Percentiles rank a stretch among this genome's conserved stretches.
These are phyloP conservation scores for Inga laurina DNA, from an alignment of 306 rosid species.

Conservation along the genomic window DNA sequence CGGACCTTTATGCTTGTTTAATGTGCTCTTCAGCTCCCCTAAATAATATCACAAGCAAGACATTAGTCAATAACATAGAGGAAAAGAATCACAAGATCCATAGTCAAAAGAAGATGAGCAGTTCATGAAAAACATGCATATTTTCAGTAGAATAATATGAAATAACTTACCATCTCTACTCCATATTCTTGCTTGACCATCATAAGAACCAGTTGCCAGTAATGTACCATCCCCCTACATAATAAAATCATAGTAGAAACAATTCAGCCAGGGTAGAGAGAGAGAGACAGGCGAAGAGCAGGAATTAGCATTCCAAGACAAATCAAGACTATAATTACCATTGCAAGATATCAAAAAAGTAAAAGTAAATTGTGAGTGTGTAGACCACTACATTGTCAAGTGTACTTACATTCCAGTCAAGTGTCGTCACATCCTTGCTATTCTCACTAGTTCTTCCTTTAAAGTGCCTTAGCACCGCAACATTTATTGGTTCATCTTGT, in stretches of 20 bases:
- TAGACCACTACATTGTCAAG: slow-evolving; percentile 2
- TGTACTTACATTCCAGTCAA: slow-evolving; percentile 74
- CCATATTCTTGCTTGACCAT: slow-evolving; percentile 84
- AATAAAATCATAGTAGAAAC: slow-evolving; percentile 5
- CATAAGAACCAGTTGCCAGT: slow-evolving; percentile 75
- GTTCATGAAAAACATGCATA: slow-evolving; percentile 15
- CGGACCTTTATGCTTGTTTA: slow-evolving; percentile 67
- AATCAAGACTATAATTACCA: background rate
- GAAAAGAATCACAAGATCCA: slow-evolving; percentile 1
- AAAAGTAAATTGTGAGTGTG: background rate
- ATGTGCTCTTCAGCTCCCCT: slow-evolving; percentile 58
- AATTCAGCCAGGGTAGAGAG: slow-evolving; percentile 19
- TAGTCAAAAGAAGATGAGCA: background rate
- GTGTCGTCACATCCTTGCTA: slow-evolving; percentile 76
- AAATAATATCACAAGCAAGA: slow-evolving; percentile 28
- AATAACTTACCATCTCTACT: slow-evolving; percentile 56
- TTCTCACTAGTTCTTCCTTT: slow-evolving; percentile 64
- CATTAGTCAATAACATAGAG: background rate
- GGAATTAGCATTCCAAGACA: background rate
- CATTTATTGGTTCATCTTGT: slow-evolving; percentile 43
- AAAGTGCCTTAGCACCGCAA: slow-evolving; percentile 55
- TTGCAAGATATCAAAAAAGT: background rate
- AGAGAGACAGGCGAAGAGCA: background rate
- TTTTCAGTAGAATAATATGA: slow-evolving; percentile 5
- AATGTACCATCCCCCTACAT: slow-evolving; percentile 62